Percentiles rank a stretch among this genome's conserved stretches.
These are phyloP conservation scores for Candida smagusa DNA, from an alignment of 1,139 yeast species.

Conservation along the genomic window DNA sequence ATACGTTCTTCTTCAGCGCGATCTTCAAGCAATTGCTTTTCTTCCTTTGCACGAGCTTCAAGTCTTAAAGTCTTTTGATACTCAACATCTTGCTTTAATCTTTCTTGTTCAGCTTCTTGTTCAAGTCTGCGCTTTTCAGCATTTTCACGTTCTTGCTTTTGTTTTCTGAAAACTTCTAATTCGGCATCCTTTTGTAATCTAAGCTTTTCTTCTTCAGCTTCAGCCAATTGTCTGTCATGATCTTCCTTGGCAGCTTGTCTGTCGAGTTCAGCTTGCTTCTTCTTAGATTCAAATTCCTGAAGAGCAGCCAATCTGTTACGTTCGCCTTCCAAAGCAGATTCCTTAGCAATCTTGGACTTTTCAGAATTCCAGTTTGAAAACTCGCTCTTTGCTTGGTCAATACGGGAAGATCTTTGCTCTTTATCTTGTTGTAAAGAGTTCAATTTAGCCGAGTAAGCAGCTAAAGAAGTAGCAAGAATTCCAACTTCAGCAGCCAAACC, in stretches of 20 bases:
- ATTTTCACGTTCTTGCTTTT: conserved; percentile 12
- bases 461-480: conserved; percentile 38
- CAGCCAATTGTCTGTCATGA: conserved; percentile 28
- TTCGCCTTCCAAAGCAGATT: conserved; percentile 40
- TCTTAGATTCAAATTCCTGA: conserved; percentile 46
- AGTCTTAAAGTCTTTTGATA: conserved; percentile 26
- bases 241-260: conserved; percentile 33
- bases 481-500: conserved; percentile 44
- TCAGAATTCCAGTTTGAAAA: conserved; percentile 44
- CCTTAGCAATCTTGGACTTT: conserved; percentile 36
- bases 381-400: conserved; percentile 42
- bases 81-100: conserved; percentile 20
- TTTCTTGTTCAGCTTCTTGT: conserved; percentile 10
- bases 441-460: conserved; percentile 46
- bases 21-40: conserved; percentile 24
- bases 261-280: conserved; percentile 46
- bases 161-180: conserved; percentile 11
- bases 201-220: conserved; percentile 28
- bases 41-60: conserved; percentile 26
- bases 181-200: conserved; percentile 27
- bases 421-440: conserved; percentile 38
- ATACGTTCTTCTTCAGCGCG: conserved; percentile 26
- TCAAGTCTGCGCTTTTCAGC: conserved; percentile 9
- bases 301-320: conserved; percentile 46
- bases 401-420: conserved; percentile 33